Evolutionary conservation across 176 grass and related monocot species (phyloP).

Genomic region (Phoenix dactylifera): DNA sequence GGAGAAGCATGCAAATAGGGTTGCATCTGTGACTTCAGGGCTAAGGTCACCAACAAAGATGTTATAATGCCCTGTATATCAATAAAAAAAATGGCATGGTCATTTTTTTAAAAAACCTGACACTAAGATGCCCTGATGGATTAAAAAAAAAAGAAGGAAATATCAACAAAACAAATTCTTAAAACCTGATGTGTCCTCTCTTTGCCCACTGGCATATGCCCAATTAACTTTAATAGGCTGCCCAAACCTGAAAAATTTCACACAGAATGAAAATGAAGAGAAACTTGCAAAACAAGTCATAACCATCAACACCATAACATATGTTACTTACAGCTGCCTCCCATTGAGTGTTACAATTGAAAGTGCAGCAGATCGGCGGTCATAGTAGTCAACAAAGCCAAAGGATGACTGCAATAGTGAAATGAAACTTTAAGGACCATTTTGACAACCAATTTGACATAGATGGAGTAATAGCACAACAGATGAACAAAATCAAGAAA

Average conservation of each 20-base stretch:
- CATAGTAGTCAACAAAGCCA: slow-evolving; percentile 98
- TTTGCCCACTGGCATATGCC: slow-evolving; percentile 92
- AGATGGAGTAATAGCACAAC: no score
- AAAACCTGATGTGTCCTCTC: slow-evolving; percentile 96
- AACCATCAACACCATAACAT: neutral
- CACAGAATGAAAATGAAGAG: neutral
- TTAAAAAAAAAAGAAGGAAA: slow-evolving; percentile 13
- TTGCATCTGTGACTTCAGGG: slow-evolving; percentile 90
- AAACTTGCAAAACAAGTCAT: slow-evolving; percentile 10
- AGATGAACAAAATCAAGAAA: no score
- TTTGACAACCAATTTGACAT: no score
- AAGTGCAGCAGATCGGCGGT: slow-evolving; percentile 82
- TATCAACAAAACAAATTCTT: slow-evolving; percentile 18
- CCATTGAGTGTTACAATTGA: slow-evolving; percentile 92
- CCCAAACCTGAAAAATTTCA: slow-evolving; percentile 58
- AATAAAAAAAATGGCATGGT: neutral
- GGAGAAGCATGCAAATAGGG: slow-evolving; percentile 84
- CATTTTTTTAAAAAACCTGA: neutral
- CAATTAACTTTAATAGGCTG: slow-evolving; percentile 97
- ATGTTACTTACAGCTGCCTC: slow-evolving; percentile 66
- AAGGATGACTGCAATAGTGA: slow-evolving; percentile 65
- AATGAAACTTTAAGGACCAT: no score
- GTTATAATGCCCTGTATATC: slow-evolving; percentile 71
- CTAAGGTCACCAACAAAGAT: slow-evolving; percentile 98
- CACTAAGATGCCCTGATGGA: neutral